A percentile compares a stretch with the other conserved stretches of the same genome.
These are phyloP conservation scores for Solanum chiquidenum DNA, from an alignment of 257 asterid species.

Conservation along the genomic window DNA sequence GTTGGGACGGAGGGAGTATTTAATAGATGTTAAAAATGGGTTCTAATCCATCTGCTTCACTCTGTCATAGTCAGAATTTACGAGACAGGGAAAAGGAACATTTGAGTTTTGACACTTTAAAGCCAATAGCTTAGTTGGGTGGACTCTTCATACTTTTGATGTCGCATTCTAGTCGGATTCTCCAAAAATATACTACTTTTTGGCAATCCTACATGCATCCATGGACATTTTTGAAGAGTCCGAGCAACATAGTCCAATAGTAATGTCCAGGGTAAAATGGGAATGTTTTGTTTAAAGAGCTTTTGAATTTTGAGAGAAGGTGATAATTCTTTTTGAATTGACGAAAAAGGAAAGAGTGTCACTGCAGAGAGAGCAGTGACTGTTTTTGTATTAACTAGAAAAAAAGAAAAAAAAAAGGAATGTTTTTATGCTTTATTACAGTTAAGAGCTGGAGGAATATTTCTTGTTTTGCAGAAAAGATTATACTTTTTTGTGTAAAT, in stretches of 20 bases:
- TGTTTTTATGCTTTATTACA: not conserved
- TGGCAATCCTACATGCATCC: fast-evolving
- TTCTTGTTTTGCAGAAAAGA: not conserved
- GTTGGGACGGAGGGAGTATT: not conserved
- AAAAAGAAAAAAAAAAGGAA: not conserved
- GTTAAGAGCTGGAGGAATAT: not conserved
- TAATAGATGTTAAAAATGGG: not conserved
- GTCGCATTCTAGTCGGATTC: too few relatives aligned
- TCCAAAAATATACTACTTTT: too few relatives aligned
- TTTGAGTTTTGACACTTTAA: not conserved
- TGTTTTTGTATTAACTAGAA: not conserved
- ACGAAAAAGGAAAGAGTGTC: not conserved
- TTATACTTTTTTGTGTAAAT: not conserved
- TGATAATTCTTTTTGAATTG: not conserved
- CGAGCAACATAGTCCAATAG: not conserved
- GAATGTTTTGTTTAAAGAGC: not conserved
- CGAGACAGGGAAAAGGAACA: not conserved
- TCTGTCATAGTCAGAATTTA: not conserved
- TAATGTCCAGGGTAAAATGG: not conserved
- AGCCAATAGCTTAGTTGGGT: not conserved
- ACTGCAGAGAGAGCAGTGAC: not conserved
- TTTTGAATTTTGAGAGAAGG: not conserved
- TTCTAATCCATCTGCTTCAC: not conserved
- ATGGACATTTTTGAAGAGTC: too few relatives aligned
- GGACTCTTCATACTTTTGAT: too few relatives aligned